Percentiles rank a stretch among this genome's conserved stretches.
These are phyloP conservation scores for Rhizopogon sp. DNA, from an alignment of 768 basidiomycete species.

Conservation along the genomic window DNA sequence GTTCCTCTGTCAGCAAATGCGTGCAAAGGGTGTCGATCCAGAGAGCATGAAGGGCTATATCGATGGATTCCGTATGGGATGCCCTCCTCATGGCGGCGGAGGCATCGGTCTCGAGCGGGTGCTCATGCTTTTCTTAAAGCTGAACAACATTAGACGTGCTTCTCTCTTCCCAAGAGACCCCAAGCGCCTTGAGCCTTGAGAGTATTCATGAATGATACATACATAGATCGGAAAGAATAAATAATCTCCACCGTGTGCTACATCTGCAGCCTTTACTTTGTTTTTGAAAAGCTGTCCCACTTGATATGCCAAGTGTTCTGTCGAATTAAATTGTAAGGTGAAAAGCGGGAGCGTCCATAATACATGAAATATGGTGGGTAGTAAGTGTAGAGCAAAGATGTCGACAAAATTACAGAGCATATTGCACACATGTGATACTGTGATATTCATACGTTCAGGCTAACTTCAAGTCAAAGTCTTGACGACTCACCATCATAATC, in stretches of 20 bases:
- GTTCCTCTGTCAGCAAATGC: conserved; percentile 82
- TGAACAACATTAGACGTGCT: conserved; percentile 91
- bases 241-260: not conserved
- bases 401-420: conserved; percentile 14
- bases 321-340: conserved; percentile 18
- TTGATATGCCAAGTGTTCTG: not conserved
- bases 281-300: conserved; percentile 2
- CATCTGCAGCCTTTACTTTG: not conserved
- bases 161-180: conserved; percentile 97
- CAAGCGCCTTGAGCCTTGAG: conserved; percentile 83
- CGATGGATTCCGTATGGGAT: conserved; percentile 92
- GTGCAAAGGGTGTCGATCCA: conserved; percentile 82
- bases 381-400: conserved; percentile 21
- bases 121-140: conserved; percentile 94
- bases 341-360: conserved; percentile 16
- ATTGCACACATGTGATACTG: conserved; percentile 10
- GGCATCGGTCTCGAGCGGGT: conserved; percentile 95
- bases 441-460: conserved; percentile 5
- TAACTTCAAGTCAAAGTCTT: not conserved
- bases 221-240: not conserved
- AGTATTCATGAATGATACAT: not conserved
- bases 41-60: conserved; percentile 88
- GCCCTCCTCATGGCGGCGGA: conserved; percentile 94
- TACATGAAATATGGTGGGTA: conserved; percentile 13
- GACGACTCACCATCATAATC: conserved; percentile 12